These are phyloP conservation scores for Globisporangium emineosum DNA, from an alignment of 352 stramenopile species.

Conservation along the genomic window DNA sequence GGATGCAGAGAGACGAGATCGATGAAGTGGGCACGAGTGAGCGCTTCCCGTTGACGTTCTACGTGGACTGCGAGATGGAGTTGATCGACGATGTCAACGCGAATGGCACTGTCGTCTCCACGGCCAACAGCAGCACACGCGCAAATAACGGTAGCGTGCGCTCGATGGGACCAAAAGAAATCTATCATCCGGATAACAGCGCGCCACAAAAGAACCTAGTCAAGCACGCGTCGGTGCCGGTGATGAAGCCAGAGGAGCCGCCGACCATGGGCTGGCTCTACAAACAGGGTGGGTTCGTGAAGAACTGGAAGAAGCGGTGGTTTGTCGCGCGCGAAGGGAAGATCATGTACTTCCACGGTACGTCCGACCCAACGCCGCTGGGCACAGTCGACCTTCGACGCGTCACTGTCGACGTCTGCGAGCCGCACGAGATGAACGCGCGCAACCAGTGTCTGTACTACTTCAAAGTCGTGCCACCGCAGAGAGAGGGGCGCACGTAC, in stretches of 20 bases:
- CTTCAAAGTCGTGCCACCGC: slow-evolving; percentile 65
- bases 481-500: slow-evolving; percentile 60
- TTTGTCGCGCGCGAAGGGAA: slow-evolving; percentile 78
- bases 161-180: neutral
- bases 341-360: slow-evolving; percentile 72
- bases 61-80: slow-evolving; percentile 50
- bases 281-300: slow-evolving; percentile 78
- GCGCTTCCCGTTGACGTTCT: slow-evolving; percentile 53
- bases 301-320: slow-evolving; percentile 86
- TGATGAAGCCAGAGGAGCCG: slow-evolving; percentile 20
- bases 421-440: slow-evolving; percentile 54
- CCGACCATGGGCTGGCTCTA: slow-evolving; percentile 72
- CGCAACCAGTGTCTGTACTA: slow-evolving; percentile 58
- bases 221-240: slow-evolving; percentile 18
- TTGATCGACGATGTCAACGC: slow-evolving; percentile 21
- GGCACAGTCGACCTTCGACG: slow-evolving; percentile 58
- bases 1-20: slow-evolving; percentile 53
- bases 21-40: slow-evolving; percentile 53
- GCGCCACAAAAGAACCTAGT: slow-evolving; percentile 17
- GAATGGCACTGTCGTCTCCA: neutral
- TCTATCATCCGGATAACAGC: slow-evolving; percentile 3
- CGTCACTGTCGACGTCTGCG: slow-evolving; percentile 57
- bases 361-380: slow-evolving; percentile 65
- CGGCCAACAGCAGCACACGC: neutral
- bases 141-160: slow-evolving; percentile 1